Conservation (phyloP, 352 stramenopile species). For the Globisporangium camurandrum region DNA sequence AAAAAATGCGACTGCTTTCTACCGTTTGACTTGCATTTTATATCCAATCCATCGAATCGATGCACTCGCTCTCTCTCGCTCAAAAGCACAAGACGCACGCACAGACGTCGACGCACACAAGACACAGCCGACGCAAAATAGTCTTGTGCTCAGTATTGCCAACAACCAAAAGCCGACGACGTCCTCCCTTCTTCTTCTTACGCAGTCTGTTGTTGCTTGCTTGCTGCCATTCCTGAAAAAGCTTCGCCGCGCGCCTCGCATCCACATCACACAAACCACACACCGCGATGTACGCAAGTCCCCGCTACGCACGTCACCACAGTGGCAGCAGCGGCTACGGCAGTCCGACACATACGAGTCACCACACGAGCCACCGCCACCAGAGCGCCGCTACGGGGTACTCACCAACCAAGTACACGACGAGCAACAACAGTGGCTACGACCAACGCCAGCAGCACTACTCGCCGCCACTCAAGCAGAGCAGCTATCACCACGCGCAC, state of each 20-base stretch:
- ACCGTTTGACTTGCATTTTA: neutral
- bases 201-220: too few relatives aligned
- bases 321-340: constrained; percentile 3
- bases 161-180: too few relatives aligned
- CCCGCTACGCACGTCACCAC: constrained; percentile 9
- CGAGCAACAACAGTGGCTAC: too few relatives aligned
- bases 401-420: constrained; percentile 11
- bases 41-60: neutral
- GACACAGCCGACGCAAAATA: too few relatives aligned
- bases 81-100: too few relatives aligned
- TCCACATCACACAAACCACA: neutral
- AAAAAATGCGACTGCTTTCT: neutral
- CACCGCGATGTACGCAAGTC: constrained; percentile 11
- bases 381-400: constrained; percentile 11
- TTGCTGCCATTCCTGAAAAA: constrained; percentile 17
- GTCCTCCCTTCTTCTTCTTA: too few relatives aligned
- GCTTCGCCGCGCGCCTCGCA: constrained; percentile 1
- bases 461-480: constrained; percentile 10
- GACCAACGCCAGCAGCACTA: constrained; percentile 11
- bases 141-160: too few relatives aligned
- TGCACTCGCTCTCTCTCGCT: neutral
- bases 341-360: constrained; percentile 7
- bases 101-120: too few relatives aligned
- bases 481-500: neutral
- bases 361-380: constrained; percentile 3